Conservation (phyloP, 2,329 filamentous ascomycete species). For the Saccharata proteae region DNA sequence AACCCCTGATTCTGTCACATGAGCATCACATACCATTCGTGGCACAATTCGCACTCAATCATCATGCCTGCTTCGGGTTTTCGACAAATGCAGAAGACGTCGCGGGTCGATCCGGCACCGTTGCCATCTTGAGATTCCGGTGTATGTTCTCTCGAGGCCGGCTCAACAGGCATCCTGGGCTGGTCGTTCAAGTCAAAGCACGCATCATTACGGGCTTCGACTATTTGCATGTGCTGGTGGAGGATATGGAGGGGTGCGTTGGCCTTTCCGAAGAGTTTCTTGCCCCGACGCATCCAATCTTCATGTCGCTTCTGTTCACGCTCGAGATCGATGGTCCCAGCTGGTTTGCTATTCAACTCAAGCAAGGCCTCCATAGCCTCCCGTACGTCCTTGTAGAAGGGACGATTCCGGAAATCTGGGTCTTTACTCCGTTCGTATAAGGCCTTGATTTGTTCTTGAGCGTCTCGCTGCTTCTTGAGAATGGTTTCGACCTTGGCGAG, state of each 20-base stretch:
- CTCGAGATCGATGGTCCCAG: constrained; percentile 82
- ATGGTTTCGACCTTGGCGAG: constrained; percentile 78
- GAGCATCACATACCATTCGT: constrained; percentile 64
- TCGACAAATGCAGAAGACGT: constrained; percentile 96
- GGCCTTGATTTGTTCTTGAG: constrained; percentile 75
- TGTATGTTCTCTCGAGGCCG: constrained; percentile 70
- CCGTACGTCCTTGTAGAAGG: constrained; percentile 79
- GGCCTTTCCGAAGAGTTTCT: constrained; percentile 95
- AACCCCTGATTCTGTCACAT: constrained; percentile 16
- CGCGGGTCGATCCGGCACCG: constrained; percentile 42
- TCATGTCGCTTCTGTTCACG: constrained; percentile 91
- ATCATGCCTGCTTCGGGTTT: constrained; percentile 94
- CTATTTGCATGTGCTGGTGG: constrained; percentile 86
- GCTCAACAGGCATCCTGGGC: constrained; percentile 81
- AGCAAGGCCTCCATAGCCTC: constrained; percentile 79
- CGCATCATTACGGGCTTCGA: constrained; percentile 74
- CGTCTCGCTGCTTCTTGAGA: constrained; percentile 88
- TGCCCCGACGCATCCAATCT: constrained; percentile 97
- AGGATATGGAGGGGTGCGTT: constrained; percentile 95
- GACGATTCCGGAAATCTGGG: constrained; percentile 63
- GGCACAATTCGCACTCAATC: constrained; percentile 97
- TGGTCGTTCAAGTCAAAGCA: constrained; percentile 90
- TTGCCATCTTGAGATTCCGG: constrained; percentile 41
- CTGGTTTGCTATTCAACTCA: constrained; percentile 84
- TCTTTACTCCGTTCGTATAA: constrained; percentile 68